A percentile compares a stretch with the other conserved stretches of the same genome.
Evolutionary conservation across 2,329 filamentous ascomycete genomes (phyloP).

Genomic region (Nigrospora sphaerica): DNA sequence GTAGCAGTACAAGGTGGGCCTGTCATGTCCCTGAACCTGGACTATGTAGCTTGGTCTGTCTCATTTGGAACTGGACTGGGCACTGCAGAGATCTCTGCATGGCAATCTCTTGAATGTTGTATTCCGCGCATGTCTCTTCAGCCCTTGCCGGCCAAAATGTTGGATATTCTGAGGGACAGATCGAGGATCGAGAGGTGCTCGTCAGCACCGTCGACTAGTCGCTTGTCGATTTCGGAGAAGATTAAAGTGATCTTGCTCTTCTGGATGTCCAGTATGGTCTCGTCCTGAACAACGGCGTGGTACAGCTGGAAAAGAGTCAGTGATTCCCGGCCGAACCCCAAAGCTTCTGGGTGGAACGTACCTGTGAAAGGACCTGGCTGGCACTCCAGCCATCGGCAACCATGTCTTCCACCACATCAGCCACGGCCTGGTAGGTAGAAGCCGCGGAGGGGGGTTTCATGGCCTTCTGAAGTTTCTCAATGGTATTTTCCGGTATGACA

Average conservation of each 20-base stretch:
- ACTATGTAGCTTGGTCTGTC: too few relatives aligned
- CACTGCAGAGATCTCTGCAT: too few relatives aligned
- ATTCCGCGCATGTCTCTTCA: slow-evolving; percentile 12
- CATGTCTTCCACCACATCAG: slow-evolving; percentile 78
- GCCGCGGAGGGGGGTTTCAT: slow-evolving; percentile 65
- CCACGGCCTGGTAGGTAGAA: slow-evolving; percentile 64
- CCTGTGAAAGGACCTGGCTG: slow-evolving; percentile 76
- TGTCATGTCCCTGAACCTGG: too few relatives aligned
- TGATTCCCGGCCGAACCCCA: slow-evolving; percentile 3
- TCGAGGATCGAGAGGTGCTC: slow-evolving; percentile 91
- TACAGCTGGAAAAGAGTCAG: slow-evolving; percentile 53
- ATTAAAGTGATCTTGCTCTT: slow-evolving; percentile 86
- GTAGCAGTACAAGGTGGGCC: too few relatives aligned
- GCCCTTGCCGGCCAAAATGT: slow-evolving; percentile 50
- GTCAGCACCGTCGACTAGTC: slow-evolving; percentile 88
- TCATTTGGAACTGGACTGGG: too few relatives aligned
- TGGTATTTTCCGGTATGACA: slow-evolving; percentile 72
- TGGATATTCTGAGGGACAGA: slow-evolving; percentile 72
- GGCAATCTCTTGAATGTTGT: slow-evolving; percentile 9
- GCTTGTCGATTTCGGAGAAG: slow-evolving; percentile 93
- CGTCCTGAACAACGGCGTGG: slow-evolving; percentile 74
- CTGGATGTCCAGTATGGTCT: slow-evolving; percentile 72
- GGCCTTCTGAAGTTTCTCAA: slow-evolving; percentile 63
- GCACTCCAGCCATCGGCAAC: slow-evolving; percentile 97
- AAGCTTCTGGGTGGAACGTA: slow-evolving; percentile 27